phyloP scores from a whole-genome alignment of 2,329 filamentous ascomycete genomes.

The Coleophoma cylindrospora region DNA sequence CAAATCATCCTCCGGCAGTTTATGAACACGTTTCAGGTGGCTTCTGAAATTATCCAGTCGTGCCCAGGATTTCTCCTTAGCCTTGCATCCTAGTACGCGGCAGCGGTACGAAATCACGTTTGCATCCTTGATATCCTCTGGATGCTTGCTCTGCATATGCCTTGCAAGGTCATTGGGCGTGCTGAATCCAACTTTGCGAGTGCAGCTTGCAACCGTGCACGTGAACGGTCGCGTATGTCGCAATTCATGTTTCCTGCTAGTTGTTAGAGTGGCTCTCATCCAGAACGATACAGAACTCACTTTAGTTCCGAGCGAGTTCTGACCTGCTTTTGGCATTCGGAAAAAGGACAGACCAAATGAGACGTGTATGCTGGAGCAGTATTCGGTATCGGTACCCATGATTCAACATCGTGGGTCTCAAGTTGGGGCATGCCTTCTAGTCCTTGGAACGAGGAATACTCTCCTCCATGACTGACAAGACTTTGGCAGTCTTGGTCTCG shows the following conservation, averaged over 20 bases:
- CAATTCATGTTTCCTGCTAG: conserved; percentile 64
- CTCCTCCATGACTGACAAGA: conserved; percentile 15
- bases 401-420: conserved; percentile 11
- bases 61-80: conserved; percentile 68
- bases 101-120: conserved; percentile 56
- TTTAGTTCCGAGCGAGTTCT: conserved; percentile 52
- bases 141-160: conserved; percentile 70
- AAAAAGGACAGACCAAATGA: conserved; percentile 27
- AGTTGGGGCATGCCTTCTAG: conserved; percentile 11
- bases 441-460: conserved; percentile 16
- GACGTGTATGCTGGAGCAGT: conserved; percentile 6
- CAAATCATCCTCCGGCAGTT: conserved; percentile 26
- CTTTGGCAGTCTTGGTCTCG: conserved; percentile 23
- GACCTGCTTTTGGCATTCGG: conserved; percentile 32
- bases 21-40: conserved; percentile 69
- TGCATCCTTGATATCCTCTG: conserved; percentile 33
- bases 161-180: conserved; percentile 78
- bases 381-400: conserved; percentile 7
- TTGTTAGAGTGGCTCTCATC: conserved; percentile 3
- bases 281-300: conserved; percentile 29
- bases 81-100: conserved; percentile 47
- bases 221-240: conserved; percentile 64
- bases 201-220: conserved; percentile 56
- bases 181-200: conserved; percentile 62
- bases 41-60: conserved; percentile 82